A percentile compares a stretch with the other conserved stretches of the same genome.
These are phyloP conservation scores for Pleurotus tuber-regium DNA, from an alignment of 768 basidiomycete species.

Conservation along the genomic window DNA sequence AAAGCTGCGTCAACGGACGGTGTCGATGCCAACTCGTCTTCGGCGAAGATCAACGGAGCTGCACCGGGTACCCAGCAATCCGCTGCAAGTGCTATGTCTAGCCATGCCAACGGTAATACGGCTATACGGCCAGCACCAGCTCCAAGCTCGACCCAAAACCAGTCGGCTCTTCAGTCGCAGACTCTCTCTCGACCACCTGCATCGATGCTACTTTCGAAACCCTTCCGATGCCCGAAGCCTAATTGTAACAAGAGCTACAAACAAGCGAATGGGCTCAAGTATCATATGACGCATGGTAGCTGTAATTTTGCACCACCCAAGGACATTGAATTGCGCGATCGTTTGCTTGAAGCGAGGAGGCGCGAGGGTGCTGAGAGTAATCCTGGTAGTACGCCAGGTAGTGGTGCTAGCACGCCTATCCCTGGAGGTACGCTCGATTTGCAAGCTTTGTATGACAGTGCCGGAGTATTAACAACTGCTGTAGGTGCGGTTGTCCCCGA, in stretches of 20 bases:
- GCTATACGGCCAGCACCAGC: conserved; percentile 12
- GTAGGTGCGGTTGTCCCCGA: not conserved
- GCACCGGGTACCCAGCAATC: not conserved
- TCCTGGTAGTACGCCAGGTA: conserved; percentile 14
- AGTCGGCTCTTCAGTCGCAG: conserved; percentile 15
- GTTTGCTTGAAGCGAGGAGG: conserved; percentile 58
- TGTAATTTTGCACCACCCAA: conserved; percentile 94
- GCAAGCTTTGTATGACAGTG: not conserved
- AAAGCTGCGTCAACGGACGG: not conserved
- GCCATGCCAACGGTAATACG: not conserved
- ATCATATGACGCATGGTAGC: conserved; percentile 89
- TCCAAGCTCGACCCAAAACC: conserved; percentile 15
- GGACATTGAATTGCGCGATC: conserved; percentile 75
- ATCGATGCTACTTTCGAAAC: conserved; percentile 73
- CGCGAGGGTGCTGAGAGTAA: conserved; percentile 32
- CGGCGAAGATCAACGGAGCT: not conserved
- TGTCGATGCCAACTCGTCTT: not conserved
- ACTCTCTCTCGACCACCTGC: conserved; percentile 39
- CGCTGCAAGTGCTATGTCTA: not conserved
- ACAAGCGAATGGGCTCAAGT: conserved; percentile 93
- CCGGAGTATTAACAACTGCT: not conserved
- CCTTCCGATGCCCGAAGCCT: conserved; percentile 91
- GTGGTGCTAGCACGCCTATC: conserved; percentile 12
- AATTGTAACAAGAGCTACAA: conserved; percentile 97
- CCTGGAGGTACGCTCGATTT: not conserved